phyloP scores from a whole-genome alignment of 2,329 filamentous ascomycete species.

The Curvularia hawaiiensis region DNA sequence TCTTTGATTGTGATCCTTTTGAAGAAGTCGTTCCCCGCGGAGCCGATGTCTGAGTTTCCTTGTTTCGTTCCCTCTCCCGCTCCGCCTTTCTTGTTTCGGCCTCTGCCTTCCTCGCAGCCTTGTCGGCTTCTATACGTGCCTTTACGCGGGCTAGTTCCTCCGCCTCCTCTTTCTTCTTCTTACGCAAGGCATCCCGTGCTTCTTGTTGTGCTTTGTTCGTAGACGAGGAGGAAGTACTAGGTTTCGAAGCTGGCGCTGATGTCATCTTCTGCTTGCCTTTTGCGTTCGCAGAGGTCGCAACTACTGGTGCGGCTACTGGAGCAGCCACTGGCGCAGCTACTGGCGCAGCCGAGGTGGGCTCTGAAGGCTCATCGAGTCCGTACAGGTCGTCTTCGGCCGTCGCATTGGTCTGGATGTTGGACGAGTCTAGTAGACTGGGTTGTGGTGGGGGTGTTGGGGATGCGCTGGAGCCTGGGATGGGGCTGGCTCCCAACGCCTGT shows the following conservation, averaged over 20 bases:
- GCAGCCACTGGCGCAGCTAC: too few relatives aligned
- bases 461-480: conserved; percentile 33
- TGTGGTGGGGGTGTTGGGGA: conserved; percentile 12
- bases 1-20: conserved; percentile 37
- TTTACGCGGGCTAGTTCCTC: conserved; percentile 75
- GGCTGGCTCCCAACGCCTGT: conserved; percentile 42
- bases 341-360: conserved; percentile 9
- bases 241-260: conserved; percentile 33
- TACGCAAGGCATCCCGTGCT: conserved; percentile 57
- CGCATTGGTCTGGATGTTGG: conserved; percentile 1
- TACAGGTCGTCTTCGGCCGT: conserved; percentile 15
- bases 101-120: conserved; percentile 63
- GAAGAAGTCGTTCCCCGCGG: conserved; percentile 23
- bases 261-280: conserved; percentile 53
- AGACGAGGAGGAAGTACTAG: conserved; percentile 37
- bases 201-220: conserved; percentile 47
- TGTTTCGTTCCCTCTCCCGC: conserved; percentile 30
- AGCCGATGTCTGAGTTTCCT: conserved; percentile 8
- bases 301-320: too few relatives aligned
- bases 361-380: conserved; percentile 6
- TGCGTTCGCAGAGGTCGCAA: conserved; percentile 26
- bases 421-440: conserved; percentile 14
- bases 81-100: conserved; percentile 45
- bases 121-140: conserved; percentile 77
- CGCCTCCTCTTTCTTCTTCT: conserved; percentile 67